A percentile compares a stretch with the other conserved stretches of the same genome.
phyloP scores from a whole-genome alignment of 1,284 basidiomycete genomes.

The Apiotrichum mycotoxinovorans region DNA sequence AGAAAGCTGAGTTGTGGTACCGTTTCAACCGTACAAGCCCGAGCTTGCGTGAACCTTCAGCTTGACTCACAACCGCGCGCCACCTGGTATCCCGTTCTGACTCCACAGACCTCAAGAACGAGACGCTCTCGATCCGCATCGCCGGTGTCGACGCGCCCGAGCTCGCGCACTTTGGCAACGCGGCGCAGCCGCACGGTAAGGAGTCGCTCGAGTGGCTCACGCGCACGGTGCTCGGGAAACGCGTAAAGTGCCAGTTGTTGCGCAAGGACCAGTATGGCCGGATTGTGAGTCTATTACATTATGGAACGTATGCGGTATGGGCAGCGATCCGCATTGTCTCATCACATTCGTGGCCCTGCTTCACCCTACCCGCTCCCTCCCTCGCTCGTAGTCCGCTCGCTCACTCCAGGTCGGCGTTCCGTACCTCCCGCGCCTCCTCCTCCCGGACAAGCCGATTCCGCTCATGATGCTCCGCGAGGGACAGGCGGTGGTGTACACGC shows the following conservation, averaged over 20 bases:
- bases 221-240: constrained; percentile 55
- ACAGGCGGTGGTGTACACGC: constrained; percentile 69
- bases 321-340: too few relatives aligned
- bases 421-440: constrained; percentile 49
- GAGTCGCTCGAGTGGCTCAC: constrained; percentile 72
- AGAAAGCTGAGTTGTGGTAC: too few relatives aligned
- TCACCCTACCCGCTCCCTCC: background rate
- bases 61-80: too few relatives aligned
- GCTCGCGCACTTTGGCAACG: constrained; percentile 72
- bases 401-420: constrained; percentile 63
- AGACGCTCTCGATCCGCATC: constrained; percentile 78
- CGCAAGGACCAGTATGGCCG: constrained; percentile 76
- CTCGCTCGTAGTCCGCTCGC: background rate
- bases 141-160: constrained; percentile 88
- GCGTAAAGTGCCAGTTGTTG: constrained; percentile 58
- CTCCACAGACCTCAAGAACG: constrained; percentile 62
- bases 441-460: constrained; percentile 59
- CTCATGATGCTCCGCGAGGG: constrained; percentile 75
- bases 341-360: too few relatives aligned
- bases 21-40: too few relatives aligned
- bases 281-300: constrained; percentile 60
- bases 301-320: too few relatives aligned
- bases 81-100: too few relatives aligned
- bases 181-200: constrained; percentile 64
- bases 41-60: too few relatives aligned